Evolutionary conservation across 2,329 filamentous ascomycete genomes (phyloP).

Genomic region (Chrysosporium keratinophilum): DNA sequence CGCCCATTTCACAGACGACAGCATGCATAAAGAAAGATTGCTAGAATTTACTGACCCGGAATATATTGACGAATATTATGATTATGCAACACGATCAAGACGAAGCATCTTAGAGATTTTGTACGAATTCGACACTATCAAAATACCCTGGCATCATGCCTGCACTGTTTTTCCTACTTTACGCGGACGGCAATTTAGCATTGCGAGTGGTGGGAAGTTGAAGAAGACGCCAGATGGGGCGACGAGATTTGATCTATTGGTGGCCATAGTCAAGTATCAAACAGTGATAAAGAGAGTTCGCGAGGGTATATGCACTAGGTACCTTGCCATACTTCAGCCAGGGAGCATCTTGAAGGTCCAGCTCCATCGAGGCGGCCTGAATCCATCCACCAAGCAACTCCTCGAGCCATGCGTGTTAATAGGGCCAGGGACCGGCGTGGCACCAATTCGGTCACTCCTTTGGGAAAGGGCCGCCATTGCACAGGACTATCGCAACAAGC

Average conservation of each 20-base stretch:
- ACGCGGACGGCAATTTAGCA: constrained; percentile 86
- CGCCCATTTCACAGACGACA: constrained; percentile 61
- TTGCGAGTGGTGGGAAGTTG: constrained; percentile 60
- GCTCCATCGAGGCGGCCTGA: constrained; percentile 45
- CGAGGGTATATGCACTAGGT: constrained; percentile 81
- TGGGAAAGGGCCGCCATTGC: constrained; percentile 52
- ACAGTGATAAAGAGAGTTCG: constrained; percentile 76
- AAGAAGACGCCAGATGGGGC: constrained; percentile 29
- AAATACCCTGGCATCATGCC: constrained; percentile 63
- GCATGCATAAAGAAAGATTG: constrained; percentile 67
- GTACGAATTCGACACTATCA: constrained; percentile 76
- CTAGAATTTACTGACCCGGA: constrained; percentile 70
- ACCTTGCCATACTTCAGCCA: constrained; percentile 56
- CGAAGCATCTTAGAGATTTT: constrained; percentile 87
- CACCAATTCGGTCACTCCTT: constrained; percentile 71
- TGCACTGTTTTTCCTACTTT: constrained; percentile 68
- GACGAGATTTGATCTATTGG: constrained; percentile 58
- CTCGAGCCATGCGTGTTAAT: constrained; percentile 60
- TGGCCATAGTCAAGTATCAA: constrained; percentile 83
- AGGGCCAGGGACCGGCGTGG: constrained; percentile 76
- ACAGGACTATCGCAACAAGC: constrained; percentile 23
- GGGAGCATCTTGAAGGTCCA: constrained; percentile 52
- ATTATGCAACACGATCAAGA: constrained; percentile 84
- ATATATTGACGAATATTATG: constrained; percentile 82
- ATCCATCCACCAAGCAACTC: constrained; percentile 38